Evolutionary conservation across 2,329 filamentous ascomycete genomes (phyloP).

Genomic region (Fusarium coffeatum): DNA sequence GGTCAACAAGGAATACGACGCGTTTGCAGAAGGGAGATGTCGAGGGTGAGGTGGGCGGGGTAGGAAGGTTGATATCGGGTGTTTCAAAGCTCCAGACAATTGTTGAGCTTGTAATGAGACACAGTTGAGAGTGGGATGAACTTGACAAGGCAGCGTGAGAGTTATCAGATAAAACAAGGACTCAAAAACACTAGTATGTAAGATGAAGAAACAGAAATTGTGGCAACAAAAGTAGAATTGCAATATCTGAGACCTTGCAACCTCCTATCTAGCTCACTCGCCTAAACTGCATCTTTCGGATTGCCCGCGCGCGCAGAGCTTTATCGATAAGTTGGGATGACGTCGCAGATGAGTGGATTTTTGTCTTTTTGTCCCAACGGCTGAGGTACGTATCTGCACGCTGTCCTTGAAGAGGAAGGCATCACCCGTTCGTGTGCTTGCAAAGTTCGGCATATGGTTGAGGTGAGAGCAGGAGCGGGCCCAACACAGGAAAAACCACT

Average conservation of each 20-base stretch:
- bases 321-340: conserved; percentile 49
- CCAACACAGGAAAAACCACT: conserved; percentile 15
- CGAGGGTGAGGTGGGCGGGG: conserved; percentile 39
- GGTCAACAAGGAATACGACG: conserved; percentile 18
- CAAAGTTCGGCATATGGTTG: conserved; percentile 24
- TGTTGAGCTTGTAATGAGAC: conserved; percentile 43
- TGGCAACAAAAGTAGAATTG: conserved; percentile 32
- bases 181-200: conserved; percentile 17
- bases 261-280: conserved; percentile 38
- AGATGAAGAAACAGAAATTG: conserved; percentile 31
- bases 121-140: conserved; percentile 27
- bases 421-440: conserved; percentile 13
- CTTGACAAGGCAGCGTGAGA: conserved; percentile 15
- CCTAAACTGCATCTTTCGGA: conserved; percentile 30
- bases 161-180: conserved; percentile 28
- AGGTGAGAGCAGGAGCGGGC: conserved; percentile 22
- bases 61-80: conserved; percentile 42
- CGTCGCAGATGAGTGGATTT: conserved; percentile 40
- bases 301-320: conserved; percentile 36
- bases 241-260: conserved; percentile 43
- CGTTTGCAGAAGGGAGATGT: conserved; percentile 30
- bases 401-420: conserved; percentile 29
- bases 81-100: conserved; percentile 39
- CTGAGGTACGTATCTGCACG: conserved; percentile 37
- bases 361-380: conserved; percentile 41